Evolutionary conservation across 305 asterid genomes (phyloP).

Genomic region (Fraxinus platypoda): DNA sequence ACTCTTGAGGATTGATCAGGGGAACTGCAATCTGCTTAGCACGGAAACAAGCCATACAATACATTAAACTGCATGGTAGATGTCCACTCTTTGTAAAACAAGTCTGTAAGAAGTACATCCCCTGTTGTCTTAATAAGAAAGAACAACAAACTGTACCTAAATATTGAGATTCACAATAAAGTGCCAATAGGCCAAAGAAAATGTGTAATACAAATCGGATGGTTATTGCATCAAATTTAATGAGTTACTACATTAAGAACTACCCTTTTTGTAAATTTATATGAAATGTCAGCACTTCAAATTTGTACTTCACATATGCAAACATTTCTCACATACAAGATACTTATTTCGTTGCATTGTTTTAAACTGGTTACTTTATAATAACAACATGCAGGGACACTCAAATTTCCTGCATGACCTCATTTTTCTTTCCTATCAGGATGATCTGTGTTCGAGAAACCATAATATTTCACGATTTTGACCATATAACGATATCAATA

Average conservation of each 20-base stretch:
- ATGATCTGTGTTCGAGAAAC: not conserved
- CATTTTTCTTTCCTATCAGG: not conserved
- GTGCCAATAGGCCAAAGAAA: not conserved
- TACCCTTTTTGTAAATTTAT: not conserved
- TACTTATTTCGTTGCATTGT: not conserved
- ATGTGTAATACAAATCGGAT: not conserved
- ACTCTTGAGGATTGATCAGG: constrained; percentile 39
- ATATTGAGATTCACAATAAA: not conserved
- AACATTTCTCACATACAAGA: not conserved
- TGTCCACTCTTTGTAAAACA: not conserved
- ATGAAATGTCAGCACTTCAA: not conserved
- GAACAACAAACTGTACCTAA: not conserved
- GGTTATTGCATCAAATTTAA: not conserved
- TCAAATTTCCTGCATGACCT: not conserved
- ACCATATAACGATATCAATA: not conserved
- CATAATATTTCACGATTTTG: not conserved
- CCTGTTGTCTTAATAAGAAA: not conserved
- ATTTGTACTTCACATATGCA: not conserved
- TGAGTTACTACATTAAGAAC: not conserved
- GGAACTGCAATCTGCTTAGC: constrained; percentile 46
- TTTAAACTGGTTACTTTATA: not conserved
- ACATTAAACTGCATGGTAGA: not conserved
- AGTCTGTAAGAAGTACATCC: not conserved
- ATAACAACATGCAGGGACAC: not conserved
- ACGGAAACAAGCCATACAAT: not conserved